A percentile compares a stretch with the other conserved stretches of the same genome.
These are phyloP conservation scores for Schizosaccharomyces versatilis DNA, from an alignment of 1,139 yeast genomes.

Conservation along the genomic window DNA sequence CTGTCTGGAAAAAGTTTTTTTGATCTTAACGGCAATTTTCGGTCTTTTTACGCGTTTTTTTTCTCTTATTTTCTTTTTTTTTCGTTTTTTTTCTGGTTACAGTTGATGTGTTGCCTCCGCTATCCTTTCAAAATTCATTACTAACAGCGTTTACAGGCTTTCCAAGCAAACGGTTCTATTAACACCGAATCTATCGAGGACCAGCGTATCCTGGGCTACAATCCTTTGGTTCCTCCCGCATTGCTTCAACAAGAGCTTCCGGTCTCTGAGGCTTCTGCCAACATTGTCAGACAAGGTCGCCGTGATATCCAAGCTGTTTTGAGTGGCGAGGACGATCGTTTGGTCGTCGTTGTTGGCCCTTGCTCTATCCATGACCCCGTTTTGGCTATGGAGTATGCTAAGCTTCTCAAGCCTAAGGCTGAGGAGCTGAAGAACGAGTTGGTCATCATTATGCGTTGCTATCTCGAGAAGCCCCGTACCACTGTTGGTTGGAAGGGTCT, in stretches of 20 bases:
- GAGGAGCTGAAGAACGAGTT: constrained; percentile 54
- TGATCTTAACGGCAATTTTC: too few relatives aligned
- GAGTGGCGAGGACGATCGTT: constrained; percentile 41
- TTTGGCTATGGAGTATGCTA: constrained; percentile 76
- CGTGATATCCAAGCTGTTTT: constrained; percentile 50
- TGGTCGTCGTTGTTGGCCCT: constrained; percentile 75
- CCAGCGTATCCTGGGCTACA: constrained; percentile 49
- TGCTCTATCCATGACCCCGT: constrained; percentile 86
- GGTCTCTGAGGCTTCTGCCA: constrained; percentile 36
- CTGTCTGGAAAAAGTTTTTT: too few relatives aligned
- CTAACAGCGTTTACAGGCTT: too few relatives aligned
- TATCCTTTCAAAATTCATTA: too few relatives aligned
- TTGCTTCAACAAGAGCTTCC: constrained; percentile 78
- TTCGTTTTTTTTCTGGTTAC: too few relatives aligned
- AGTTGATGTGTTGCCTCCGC: too few relatives aligned
- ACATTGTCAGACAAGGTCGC: constrained; percentile 56
- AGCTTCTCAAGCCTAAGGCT: constrained; percentile 39
- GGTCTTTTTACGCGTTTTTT: too few relatives aligned
- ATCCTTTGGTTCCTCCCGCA: constrained; percentile 91
- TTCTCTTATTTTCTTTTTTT: too few relatives aligned
- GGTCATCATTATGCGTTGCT: constrained; percentile 83
- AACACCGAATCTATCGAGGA: constrained; percentile 13
- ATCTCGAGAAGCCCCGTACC: constrained; percentile 93
- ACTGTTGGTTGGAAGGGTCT: constrained; percentile 98
- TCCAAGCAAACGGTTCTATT: too few relatives aligned